These are phyloP conservation scores for Phaeophleospora eucalypticola DNA, from an alignment of 2,329 filamentous ascomycete species.

Conservation along the genomic window DNA sequence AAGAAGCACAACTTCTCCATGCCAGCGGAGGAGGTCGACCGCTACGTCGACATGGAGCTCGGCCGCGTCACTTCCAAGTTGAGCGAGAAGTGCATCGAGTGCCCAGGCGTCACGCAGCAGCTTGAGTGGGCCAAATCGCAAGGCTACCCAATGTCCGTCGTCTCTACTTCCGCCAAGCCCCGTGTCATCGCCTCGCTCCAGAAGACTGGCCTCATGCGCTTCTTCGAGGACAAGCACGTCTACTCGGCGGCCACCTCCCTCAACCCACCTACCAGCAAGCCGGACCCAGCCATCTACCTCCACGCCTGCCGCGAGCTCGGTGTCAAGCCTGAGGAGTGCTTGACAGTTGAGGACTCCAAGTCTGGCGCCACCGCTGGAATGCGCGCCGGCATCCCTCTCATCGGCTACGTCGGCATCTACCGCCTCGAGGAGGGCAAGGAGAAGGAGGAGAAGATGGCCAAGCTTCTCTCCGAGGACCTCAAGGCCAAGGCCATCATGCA, in stretches of 20 bases:
- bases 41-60: constrained; percentile 72
- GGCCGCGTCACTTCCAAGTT: constrained; percentile 81
- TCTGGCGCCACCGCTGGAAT: constrained; percentile 74
- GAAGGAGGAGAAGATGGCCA: constrained; percentile 48
- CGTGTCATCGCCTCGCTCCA: constrained; percentile 73
- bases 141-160: constrained; percentile 69
- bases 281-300: constrained; percentile 83
- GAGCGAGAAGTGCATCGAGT: constrained; percentile 33
- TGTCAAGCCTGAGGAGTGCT: constrained; percentile 64
- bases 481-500: constrained; percentile 48
- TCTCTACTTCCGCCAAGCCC: constrained; percentile 73
- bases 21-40: constrained; percentile 62
- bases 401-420: constrained; percentile 84
- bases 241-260: constrained; percentile 81
- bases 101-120: constrained; percentile 56
- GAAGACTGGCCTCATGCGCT: constrained; percentile 75
- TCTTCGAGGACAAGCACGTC: constrained; percentile 69
- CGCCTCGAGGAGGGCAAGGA: constrained; percentile 62
- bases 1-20: constrained; percentile 71
- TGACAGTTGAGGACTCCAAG: constrained; percentile 86
- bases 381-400: constrained; percentile 72
- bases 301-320: constrained; percentile 70
- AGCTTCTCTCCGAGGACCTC: constrained; percentile 46
- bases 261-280: constrained; percentile 78
- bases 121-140: constrained; percentile 56